phyloP scores from a whole-genome alignment of 371 early-diverging fungal genomes.

The Syncephalastrum sp. region DNA sequence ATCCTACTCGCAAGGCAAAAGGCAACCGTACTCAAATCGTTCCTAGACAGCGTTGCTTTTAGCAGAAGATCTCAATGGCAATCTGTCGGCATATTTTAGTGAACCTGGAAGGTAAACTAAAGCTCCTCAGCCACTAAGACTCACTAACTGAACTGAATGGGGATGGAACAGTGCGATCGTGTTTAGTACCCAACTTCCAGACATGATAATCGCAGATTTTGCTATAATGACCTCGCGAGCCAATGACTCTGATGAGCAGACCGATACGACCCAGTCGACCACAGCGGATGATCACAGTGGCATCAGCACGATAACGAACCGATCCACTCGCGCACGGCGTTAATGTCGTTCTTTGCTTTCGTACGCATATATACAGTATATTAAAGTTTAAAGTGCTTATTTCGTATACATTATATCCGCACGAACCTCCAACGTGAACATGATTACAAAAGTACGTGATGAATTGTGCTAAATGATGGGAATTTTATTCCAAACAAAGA shows the following conservation, averaged over 20 bases:
- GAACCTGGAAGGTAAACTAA: slow-evolving; percentile 20
- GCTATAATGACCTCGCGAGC: slow-evolving; percentile 14
- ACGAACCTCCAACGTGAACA: no score
- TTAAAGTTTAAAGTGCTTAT: no score
- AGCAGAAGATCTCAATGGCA: slow-evolving; percentile 10
- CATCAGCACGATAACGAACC: no score
- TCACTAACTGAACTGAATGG: background rate
- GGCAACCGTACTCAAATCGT: background rate
- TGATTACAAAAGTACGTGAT: no score
- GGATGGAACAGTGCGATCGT: slow-evolving; percentile 10
- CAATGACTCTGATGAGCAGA: slow-evolving; percentile 6
- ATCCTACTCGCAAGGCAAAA: background rate
- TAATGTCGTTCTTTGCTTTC: no score
- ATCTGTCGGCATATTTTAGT: slow-evolving; percentile 12
- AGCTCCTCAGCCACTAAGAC: no score
- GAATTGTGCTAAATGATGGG: no score
- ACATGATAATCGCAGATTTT: slow-evolving; percentile 18
- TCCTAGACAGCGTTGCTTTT: slow-evolving; percentile 16
- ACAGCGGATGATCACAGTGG: background rate
- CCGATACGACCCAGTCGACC: background rate
- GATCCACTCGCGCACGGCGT: no score
- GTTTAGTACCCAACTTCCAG: slow-evolving; percentile 9
- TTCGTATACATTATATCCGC: no score
- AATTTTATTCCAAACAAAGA: no score
- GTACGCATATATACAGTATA: no score